Percentiles rank a stretch among this genome's conserved stretches.
Evolutionary conservation across 805 yeast species (phyloP).

Genomic region (Candida khao-thaluensis): DNA sequence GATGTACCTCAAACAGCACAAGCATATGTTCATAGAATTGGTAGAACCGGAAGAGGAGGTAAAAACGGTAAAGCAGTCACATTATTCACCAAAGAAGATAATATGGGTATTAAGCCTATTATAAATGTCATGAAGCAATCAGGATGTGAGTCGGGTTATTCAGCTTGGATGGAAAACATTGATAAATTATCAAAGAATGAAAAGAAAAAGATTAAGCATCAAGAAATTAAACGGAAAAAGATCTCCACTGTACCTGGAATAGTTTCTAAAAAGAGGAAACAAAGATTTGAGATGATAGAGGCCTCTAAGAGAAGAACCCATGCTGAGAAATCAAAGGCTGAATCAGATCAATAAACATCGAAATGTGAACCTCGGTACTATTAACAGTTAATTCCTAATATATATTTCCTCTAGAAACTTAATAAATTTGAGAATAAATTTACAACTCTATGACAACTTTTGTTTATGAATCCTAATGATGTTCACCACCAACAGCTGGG

Average conservation of each 20-base stretch:
- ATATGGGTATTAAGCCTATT: constrained; percentile 71
- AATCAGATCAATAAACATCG: neutral
- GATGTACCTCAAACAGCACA: constrained; percentile 95
- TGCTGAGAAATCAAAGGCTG: too few relatives aligned
- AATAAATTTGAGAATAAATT: too few relatives aligned
- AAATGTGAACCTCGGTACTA: neutral
- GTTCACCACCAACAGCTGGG: constrained; percentile 60
- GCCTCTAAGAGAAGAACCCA: constrained; percentile 72
- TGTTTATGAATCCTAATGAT: constrained; percentile 30
- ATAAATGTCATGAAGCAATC: constrained; percentile 95
- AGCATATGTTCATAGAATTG: constrained; percentile 95
- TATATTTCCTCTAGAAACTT: too few relatives aligned
- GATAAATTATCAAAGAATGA: constrained; percentile 63
- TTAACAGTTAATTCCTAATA: too few relatives aligned
- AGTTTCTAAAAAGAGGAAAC: constrained; percentile 61
- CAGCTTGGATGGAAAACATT: constrained; percentile 78
- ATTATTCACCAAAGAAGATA: constrained; percentile 88
- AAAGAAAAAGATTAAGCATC: constrained; percentile 57
- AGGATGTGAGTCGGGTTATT: constrained; percentile 61
- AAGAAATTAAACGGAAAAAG: constrained; percentile 61
- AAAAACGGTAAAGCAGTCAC: constrained; percentile 85
- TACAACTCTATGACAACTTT: constrained; percentile 3
- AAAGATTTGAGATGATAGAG: constrained; percentile 67
- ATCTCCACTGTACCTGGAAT: constrained; percentile 83
- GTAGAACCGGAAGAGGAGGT: constrained; percentile 98